A percentile compares a stretch with the other conserved stretches of the same genome.
These are phyloP conservation scores for Lactifluus subvellereus DNA, from an alignment of 768 basidiomycete species.

Conservation along the genomic window DNA sequence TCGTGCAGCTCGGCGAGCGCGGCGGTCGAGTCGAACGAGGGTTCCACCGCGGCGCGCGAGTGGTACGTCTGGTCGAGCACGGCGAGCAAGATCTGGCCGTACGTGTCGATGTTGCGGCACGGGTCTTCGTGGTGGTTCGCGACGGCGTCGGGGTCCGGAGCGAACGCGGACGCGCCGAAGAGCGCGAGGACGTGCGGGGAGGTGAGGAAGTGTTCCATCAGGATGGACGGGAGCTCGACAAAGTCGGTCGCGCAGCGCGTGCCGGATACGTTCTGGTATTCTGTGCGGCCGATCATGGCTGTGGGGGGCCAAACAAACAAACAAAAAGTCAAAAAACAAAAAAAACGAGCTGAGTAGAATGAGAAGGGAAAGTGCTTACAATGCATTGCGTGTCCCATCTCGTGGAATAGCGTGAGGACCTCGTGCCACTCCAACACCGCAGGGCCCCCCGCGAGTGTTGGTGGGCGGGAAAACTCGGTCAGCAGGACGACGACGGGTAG, in stretches of 20 bases:
- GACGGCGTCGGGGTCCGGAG: constrained; percentile 33
- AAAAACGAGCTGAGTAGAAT: constrained; percentile 1
- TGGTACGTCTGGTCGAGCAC: constrained; percentile 88
- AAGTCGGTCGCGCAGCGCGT: constrained; percentile 98
- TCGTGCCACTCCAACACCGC: constrained; percentile 87
- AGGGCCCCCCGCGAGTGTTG: constrained; percentile 49
- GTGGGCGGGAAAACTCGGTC: constrained; percentile 74
- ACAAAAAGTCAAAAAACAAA: background rate
- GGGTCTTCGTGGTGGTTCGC: constrained; percentile 72
- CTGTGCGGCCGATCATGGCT: constrained; percentile 98
- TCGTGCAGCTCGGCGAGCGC: constrained; percentile 57
- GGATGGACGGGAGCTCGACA: constrained; percentile 93
- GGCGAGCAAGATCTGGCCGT: constrained; percentile 86
- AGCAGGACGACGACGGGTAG: constrained; percentile 88
- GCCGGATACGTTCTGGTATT: constrained; percentile 96
- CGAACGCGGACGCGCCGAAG: constrained; percentile 44
- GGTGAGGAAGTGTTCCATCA: constrained; percentile 96
- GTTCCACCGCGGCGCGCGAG: constrained; percentile 50
- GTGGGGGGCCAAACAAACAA: background rate
- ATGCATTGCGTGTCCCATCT: constrained; percentile 99
- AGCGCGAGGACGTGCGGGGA: constrained; percentile 80
- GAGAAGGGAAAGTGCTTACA: constrained; percentile 53
- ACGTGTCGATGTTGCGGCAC: constrained; percentile 80
- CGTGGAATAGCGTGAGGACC: constrained; percentile 91
- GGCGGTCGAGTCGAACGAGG: constrained; percentile 67